These are phyloP conservation scores for Coffea eugenioides DNA, from an alignment of 257 asterid species.

Conservation along the genomic window DNA sequence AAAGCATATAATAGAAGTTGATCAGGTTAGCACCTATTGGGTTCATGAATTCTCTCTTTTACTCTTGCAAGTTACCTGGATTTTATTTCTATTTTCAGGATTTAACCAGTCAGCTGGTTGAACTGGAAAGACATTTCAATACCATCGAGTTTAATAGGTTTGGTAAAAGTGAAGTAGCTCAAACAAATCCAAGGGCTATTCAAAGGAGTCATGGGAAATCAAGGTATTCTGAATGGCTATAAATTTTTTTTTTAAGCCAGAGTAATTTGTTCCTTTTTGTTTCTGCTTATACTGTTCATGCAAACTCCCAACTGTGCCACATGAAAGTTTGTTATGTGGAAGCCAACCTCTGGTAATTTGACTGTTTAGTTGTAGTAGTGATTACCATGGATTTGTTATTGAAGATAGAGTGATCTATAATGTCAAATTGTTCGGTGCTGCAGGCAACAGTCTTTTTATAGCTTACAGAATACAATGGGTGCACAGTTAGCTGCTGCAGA, in stretches of 20 bases:
- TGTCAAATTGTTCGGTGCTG: constrained; percentile 22
- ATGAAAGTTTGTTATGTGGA: background rate
- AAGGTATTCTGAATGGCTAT: constrained; percentile 43
- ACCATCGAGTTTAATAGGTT: constrained; percentile 71
- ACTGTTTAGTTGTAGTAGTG: background rate
- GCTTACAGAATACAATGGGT: constrained; percentile 58
- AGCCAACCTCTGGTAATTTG: background rate
- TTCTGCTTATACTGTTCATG: background rate
- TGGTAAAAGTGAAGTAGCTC: constrained; percentile 54
- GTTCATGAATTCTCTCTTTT: constrained; percentile 13
- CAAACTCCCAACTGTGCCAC: background rate
- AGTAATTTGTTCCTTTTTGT: background rate
- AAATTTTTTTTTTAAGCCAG: background rate
- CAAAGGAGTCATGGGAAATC: constrained; percentile 54
- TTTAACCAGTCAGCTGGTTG: constrained; percentile 73
- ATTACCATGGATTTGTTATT: background rate
- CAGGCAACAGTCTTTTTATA: constrained; percentile 79
- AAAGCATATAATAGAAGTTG: constrained; percentile 54
- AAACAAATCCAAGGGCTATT: constrained; percentile 41
- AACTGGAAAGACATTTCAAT: constrained; percentile 89
- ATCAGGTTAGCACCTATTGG: constrained; percentile 52
- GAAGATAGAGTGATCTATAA: background rate
- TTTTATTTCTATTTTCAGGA: constrained; percentile 38
- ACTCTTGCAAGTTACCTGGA: constrained; percentile 22
- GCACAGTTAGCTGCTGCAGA: constrained; percentile 89